A percentile compares a stretch with the other conserved stretches of the same genome.
These are phyloP conservation scores for Musa schizocarpa DNA, from an alignment of 176 grass and related monocot species.

Conservation along the genomic window DNA sequence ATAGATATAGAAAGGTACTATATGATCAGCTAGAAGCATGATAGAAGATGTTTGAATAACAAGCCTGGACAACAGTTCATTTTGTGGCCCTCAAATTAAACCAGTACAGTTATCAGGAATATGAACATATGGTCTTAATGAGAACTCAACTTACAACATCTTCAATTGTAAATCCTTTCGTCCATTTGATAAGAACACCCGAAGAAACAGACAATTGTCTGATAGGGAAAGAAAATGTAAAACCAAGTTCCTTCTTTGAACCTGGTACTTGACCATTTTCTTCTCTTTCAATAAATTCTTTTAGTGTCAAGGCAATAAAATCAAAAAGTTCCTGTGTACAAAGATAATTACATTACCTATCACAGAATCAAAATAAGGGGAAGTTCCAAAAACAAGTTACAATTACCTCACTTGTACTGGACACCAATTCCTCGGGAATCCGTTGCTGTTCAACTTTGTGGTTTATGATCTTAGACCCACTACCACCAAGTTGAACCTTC, in stretches of 20 bases:
- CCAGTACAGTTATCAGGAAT: too few species aligned
- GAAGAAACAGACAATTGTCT: slow-evolving; percentile 71
- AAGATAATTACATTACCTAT: not conserved
- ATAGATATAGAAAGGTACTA: too few species aligned
- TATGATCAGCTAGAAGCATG: too few species aligned
- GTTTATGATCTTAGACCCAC: slow-evolving; percentile 41
- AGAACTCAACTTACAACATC: slow-evolving; percentile 54
- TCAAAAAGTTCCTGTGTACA: slow-evolving; percentile 63
- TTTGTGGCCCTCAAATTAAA: too few species aligned
- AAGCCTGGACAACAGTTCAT: too few species aligned
- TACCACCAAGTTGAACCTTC: slow-evolving; percentile 52
- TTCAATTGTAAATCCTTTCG: slow-evolving; percentile 75
- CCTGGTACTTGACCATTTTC: slow-evolving; percentile 24
- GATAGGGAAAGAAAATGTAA: slow-evolving; percentile 94
- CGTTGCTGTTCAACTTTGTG: slow-evolving; percentile 49
- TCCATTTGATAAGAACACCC: slow-evolving; percentile 72
- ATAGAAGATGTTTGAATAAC: too few species aligned
- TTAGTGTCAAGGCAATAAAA: slow-evolving; percentile 58
- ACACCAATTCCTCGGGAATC: slow-evolving; percentile 51
- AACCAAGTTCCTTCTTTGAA: slow-evolving; percentile 51
- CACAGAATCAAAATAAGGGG: not conserved
- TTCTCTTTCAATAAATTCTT: slow-evolving; percentile 60
- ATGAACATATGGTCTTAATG: not conserved
- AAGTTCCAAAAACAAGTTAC: not conserved
- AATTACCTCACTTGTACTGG: slow-evolving; percentile 59